A percentile compares a stretch with the other conserved stretches of the same genome.
Evolutionary conservation across 2,329 filamentous ascomycete species (phyloP).

Genomic region (Aspergillus unguis): DNA sequence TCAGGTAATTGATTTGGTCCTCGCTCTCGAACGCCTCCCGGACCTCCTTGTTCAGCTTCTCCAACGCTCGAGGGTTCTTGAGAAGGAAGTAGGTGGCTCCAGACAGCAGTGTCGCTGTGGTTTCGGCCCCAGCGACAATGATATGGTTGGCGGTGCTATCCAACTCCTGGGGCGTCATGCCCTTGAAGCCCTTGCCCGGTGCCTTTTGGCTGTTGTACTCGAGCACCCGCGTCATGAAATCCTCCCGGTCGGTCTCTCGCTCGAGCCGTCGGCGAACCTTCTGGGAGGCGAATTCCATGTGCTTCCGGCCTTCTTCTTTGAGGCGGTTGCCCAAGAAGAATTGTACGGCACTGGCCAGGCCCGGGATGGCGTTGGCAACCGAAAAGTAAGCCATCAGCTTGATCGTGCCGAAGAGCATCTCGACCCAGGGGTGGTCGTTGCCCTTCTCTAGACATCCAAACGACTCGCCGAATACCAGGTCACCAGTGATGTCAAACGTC

Average conservation of each 20-base stretch:
- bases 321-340: too few relatives aligned
- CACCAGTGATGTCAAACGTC: conserved; percentile 18
- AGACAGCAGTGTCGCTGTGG: conserved; percentile 49
- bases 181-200: neutral
- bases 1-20: conserved; percentile 13
- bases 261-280: neutral
- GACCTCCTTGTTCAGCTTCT: conserved; percentile 43
- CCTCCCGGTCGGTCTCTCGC: neutral
- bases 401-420: conserved; percentile 3
- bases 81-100: conserved; percentile 43
- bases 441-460: conserved; percentile 10
- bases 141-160: conserved; percentile 20
- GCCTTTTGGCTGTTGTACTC: conserved; percentile 5
- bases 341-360: neutral
- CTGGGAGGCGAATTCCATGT: too few relatives aligned
- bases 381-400: neutral
- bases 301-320: too few relatives aligned
- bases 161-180: conserved; percentile 9
- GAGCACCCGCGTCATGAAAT: conserved; percentile 14
- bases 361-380: conserved; percentile 2
- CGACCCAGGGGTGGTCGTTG: conserved; percentile 10
- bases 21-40: conserved; percentile 23
- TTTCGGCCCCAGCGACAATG: conserved; percentile 51
- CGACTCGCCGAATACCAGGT: conserved; percentile 15
- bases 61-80: conserved; percentile 34